phyloP scores from a whole-genome alignment of 805 yeast genomes.

The Ogataea kodamae region DNA sequence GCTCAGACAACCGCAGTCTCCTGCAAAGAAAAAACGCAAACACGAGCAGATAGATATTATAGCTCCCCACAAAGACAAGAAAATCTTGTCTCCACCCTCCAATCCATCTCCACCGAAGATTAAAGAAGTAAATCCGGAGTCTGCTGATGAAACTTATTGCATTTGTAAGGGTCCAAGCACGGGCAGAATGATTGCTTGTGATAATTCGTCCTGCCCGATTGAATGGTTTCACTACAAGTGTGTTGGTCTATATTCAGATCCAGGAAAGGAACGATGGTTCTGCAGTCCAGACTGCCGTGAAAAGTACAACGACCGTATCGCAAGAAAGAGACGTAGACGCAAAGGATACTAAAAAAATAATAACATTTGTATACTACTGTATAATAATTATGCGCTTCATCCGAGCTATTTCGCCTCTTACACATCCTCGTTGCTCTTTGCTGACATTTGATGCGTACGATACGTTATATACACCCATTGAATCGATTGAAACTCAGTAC shows the following conservation, averaged over 20 bases:
- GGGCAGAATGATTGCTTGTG: conserved; percentile 97
- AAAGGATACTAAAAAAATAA: conserved; percentile 14
- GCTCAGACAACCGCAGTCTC: conserved; percentile 2
- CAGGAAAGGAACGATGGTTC: conserved; percentile 77
- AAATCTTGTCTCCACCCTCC: background rate
- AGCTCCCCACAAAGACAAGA: background rate
- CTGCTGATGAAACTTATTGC: conserved; percentile 37
- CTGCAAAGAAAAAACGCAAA: background rate
- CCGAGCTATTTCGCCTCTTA: too few relatives aligned
- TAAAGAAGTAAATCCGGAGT: conserved; percentile 8
- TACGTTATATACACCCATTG: conserved; percentile 57
- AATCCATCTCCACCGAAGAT: conserved; percentile 6
- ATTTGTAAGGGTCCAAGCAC: conserved; percentile 50
- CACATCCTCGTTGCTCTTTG: conserved; percentile 39
- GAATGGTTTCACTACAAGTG: conserved; percentile 98
- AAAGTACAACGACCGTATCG: conserved; percentile 13
- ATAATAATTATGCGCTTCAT: conserved; percentile 1
- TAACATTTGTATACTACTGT: too few relatives aligned
- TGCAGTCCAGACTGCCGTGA: conserved; percentile 69
- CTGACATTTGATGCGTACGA: conserved; percentile 68
- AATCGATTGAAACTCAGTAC: conserved; percentile 54
- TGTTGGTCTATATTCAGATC: conserved; percentile 85
- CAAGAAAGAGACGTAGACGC: conserved; percentile 17
- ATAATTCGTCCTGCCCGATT: conserved; percentile 77
- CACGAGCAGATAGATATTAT: background rate